These are phyloP conservation scores for Aspergillus versicolor DNA, from an alignment of 2,329 filamentous ascomycete species.

Conservation along the genomic window DNA sequence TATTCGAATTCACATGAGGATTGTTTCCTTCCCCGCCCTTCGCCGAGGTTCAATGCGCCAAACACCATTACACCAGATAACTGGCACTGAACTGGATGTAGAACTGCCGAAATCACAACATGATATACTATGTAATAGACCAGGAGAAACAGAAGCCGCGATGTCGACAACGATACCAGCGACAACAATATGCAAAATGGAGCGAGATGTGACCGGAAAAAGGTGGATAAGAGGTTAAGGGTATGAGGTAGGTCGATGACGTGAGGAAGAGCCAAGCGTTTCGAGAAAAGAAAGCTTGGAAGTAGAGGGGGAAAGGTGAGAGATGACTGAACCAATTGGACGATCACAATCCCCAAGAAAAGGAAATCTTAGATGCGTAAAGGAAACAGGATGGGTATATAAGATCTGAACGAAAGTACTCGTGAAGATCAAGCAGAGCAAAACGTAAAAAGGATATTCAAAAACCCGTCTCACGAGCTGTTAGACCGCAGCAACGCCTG, in stretches of 20 bases:
- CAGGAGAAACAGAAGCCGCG: conserved; percentile 8
- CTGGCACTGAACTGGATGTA: conserved; percentile 17
- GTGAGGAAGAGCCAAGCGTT: conserved; percentile 8
- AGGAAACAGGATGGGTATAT: conserved; percentile 25
- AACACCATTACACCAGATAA: conserved; percentile 23
- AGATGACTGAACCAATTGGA: conserved; percentile 4
- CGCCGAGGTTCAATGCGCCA: conserved; percentile 20
- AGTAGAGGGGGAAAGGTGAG: conserved; percentile 11
- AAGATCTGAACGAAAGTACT: conserved; percentile 30
- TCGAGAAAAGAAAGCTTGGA: conserved; percentile 9
- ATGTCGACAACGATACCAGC: conserved; percentile 18
- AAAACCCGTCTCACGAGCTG: conserved; percentile 43
- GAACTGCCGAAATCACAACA: conserved; percentile 23
- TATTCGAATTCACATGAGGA: conserved; percentile 1
- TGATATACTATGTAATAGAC: conserved; percentile 15
- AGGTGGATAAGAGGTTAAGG: background rate
- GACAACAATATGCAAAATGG: conserved; percentile 21
- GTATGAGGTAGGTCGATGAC: background rate
- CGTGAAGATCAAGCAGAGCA: conserved; percentile 24
- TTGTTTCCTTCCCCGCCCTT: background rate
- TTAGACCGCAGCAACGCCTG: conserved; percentile 49
- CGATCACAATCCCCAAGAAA: conserved; percentile 15
- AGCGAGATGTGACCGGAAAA: conserved; percentile 9
- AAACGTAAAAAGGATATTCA: conserved; percentile 22
- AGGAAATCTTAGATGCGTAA: conserved; percentile 22